Base-by-base conservation (phyloP, 495 filamentous ascomycete genomes). In the Staphylotrichum tortipilum region DNA sequence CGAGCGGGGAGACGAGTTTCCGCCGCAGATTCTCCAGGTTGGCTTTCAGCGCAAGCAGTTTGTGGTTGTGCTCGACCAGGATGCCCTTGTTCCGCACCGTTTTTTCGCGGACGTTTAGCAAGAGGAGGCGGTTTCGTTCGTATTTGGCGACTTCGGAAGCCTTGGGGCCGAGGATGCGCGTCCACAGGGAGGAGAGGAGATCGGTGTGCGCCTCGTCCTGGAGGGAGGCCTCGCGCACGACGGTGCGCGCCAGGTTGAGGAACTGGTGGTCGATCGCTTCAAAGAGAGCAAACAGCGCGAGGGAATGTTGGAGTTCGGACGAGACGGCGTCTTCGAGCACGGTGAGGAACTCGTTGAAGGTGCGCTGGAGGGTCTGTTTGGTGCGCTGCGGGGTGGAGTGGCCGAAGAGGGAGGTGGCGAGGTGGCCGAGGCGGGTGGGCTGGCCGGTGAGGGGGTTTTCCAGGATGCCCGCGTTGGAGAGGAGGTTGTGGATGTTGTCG, bases 191-290 rank as follows among this genome's bases (percentile, higher is more conserved):
- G 12, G 80, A 81, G 22, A 95, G 82, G 58, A 94, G 75, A 48
- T 94, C 86, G 51, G 74, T 79, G 60, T 94, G 85, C 12, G 80
- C 76, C 4, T 81, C 78, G 53, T 94, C 87, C 55, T 95, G 88
- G 24, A 78, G 72, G 53, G 85, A 84, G 17, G 79, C 77, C 59
- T 95, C 89, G 61, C 86, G 85, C 31, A 85, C 79, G 8, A 94
- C 88, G n/a, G 83, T 84, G 38, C 89, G 83, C 35, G 86, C 86
- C 0, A 95, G 73, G 60, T 92, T 95, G 36, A 85, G 72, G 70
- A 95, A 94, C 58, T 94, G 87, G 31, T 79, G 77, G 65, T 95
- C 89, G 55, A 94, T 88, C 44, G 81, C 77, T 53, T 94, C 88
- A 66, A 94, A 95, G 9, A 95, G 79, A 8, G 75, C 73, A 60